Base-by-base conservation (phyloP, 495 filamentous ascomycete genomes). In the Parathielavia hyrcaniae region DNA sequence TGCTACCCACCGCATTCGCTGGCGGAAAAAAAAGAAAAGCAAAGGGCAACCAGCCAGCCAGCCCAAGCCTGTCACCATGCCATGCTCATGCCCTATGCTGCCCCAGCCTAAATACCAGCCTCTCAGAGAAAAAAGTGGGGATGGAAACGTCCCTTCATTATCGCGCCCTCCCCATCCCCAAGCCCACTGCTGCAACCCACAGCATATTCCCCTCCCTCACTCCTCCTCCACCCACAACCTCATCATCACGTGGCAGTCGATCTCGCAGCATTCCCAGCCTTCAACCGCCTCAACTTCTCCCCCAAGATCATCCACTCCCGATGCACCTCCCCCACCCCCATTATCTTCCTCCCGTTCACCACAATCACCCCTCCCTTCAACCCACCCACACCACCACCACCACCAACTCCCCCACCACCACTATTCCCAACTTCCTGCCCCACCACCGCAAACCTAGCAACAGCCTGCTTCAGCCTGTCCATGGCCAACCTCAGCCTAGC, bases 401-500 rank as follows among this genome's bases (percentile, higher is more conserved):
- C 48, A 16, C 47, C 13, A 16, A 14, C 51, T 19, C 30, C 4
- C 32, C 35, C 6, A n/a, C 35, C n/a, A 17, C 32, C 22, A 23
- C 23, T 23, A 23, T 38, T 22, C 36, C 43, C 48, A 16, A 39
- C 55, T 34, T 30, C 26, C 26, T 30, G 26, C 26, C 26, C 26
- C 2, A 30, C 6, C 2, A 30, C 26, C 2, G 26, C 26, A 30
- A 30, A 30, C 2, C 45, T 20, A 26, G 40, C 19, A 39, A 6
- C 46, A 16, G 23, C 35, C 17, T 36, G 19, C n/a, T 14, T 32
- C 13, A 69, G 23, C 50, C 38, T 19, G 41, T 69, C 67, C 11
- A 69, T 46, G 8, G 61, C 63, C 20, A 69, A 20, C 26, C 67
- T 40, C 38, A 77, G 22, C 10, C 59, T 62, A 12, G 65, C 53